A percentile compares a stretch with the other conserved stretches of the same genome.
Evolutionary conservation across 352 stramenopile species (phyloP).

Genomic region (Phytopythium sindhum): DNA sequence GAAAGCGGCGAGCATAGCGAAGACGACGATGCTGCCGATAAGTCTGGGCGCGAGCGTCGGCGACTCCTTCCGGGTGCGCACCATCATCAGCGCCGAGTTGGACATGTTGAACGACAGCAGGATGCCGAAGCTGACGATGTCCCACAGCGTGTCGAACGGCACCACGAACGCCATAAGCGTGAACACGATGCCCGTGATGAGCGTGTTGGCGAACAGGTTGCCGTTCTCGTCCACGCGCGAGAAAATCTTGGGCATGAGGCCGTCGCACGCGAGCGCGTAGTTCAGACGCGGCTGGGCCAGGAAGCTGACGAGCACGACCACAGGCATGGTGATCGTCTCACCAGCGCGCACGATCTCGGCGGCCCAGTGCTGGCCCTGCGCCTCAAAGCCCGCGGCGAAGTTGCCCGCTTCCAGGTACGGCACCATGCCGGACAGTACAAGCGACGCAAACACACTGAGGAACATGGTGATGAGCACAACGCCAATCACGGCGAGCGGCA

Average conservation of each 20-base stretch:
- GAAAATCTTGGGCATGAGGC: conserved; percentile 86
- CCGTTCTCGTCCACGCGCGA: conserved; percentile 58
- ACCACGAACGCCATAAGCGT: conserved; percentile 67
- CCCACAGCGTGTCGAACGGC: conserved; percentile 79
- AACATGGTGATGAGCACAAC: conserved; percentile 75
- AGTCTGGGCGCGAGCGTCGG: conserved; percentile 37
- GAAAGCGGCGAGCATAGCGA: conserved; percentile 41
- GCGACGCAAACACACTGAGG: conserved; percentile 37
- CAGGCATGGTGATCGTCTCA: conserved; percentile 70
- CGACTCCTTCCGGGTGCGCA: conserved; percentile 57
- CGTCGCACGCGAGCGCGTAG: conserved; percentile 85
- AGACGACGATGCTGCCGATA: conserved; percentile 36
- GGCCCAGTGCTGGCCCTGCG: conserved; percentile 22
- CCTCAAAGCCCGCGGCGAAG: conserved; percentile 25
- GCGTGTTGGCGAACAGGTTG: conserved; percentile 76
- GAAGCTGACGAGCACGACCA: conserved; percentile 89
- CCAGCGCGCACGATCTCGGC: conserved; percentile 27
- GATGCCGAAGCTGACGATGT: conserved; percentile 87
- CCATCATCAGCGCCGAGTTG: conserved; percentile 69
- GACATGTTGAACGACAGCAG: conserved; percentile 87
- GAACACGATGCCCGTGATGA: conserved; percentile 67
- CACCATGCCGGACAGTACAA: conserved; percentile 81
- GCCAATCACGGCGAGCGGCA: conserved; percentile 77
- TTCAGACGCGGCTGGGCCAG: conserved; percentile 88
- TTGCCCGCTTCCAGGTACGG: conserved; percentile 24